These are phyloP conservation scores for Candida ovalis DNA, from an alignment of 805 yeast genomes.

Conservation along the genomic window DNA sequence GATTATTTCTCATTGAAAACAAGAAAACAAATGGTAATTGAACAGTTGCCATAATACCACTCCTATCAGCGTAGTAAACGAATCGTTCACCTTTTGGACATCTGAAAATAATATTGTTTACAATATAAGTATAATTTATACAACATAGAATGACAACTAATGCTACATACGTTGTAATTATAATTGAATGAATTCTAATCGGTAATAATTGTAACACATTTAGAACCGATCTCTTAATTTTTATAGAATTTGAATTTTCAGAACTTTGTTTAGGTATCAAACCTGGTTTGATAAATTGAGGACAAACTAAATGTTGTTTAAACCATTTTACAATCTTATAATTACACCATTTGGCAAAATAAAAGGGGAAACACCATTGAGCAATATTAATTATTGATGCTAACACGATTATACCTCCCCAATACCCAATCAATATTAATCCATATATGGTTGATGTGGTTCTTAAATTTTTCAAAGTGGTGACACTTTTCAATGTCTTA, in stretches of 20 bases:
- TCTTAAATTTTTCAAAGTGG: slow-evolving; percentile 28
- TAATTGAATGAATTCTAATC: slow-evolving; percentile 30
- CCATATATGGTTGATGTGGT: slow-evolving; percentile 29
- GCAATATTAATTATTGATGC: slow-evolving; percentile 26
- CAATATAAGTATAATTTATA: slow-evolving; percentile 24
- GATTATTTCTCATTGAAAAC: slow-evolving; percentile 35
- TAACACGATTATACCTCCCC: slow-evolving; percentile 28
- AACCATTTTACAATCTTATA: slow-evolving; percentile 26
- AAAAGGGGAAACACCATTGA: slow-evolving; percentile 35
- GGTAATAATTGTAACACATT: slow-evolving; percentile 26
- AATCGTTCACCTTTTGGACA: slow-evolving; percentile 26
- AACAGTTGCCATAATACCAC: slow-evolving; percentile 41
- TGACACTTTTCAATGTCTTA: slow-evolving; percentile 27
- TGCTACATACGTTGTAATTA: slow-evolving; percentile 25
- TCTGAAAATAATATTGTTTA: slow-evolving; percentile 31
- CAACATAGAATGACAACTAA: slow-evolving; percentile 27
- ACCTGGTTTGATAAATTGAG: slow-evolving; percentile 28
- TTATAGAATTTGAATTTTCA: background rate
- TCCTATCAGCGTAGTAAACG: slow-evolving; percentile 40
- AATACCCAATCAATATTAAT: slow-evolving; percentile 26
- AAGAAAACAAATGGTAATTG: slow-evolving; percentile 34
- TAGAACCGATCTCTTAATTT: slow-evolving; percentile 5
- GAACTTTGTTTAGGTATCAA: slow-evolving; percentile 3
- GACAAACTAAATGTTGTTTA: slow-evolving; percentile 30
- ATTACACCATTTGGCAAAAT: slow-evolving; percentile 21